Base-by-base conservation (phyloP, 768 basidiomycete species). In the Trametes coccinea region DNA sequence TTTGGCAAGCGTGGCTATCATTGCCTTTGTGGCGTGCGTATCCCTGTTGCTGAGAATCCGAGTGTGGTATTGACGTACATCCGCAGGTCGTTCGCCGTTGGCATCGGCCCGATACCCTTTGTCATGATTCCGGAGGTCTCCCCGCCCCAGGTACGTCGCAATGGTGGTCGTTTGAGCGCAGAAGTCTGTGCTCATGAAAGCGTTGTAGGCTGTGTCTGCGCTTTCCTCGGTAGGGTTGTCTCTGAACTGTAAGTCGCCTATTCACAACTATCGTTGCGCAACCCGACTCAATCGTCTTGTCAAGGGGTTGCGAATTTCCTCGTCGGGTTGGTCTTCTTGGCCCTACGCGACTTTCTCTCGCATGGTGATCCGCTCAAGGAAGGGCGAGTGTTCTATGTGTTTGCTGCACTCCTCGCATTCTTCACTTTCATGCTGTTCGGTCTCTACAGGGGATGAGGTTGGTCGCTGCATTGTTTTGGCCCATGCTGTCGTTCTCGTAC, bases 61-160 rank as follows among this genome's bases (percentile, higher is more conserved):
- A 45, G 17, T 27, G 33, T 41, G 43, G 10, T 33, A 29, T 52
- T 60, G 1, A 45, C 53, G 5, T 41, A 39, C 49, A 60, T 40
- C 51, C 49, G 9, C 60, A 92, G 91, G 74, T 90, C 92, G 0
- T 98, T 95, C 73, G 92, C 95, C 1, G 75, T 90, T 37, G 96
- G 95, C 2, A 80, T 98, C 16, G 96, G 96, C 0, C 95, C 96
- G 2, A 77, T 98, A 37, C 95, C 96, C 0, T 98, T 95, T 70
- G 86, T 98, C 41, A 87, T 98, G 73, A 87, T 96, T 34, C 87
- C 94, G 14, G 95, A 98, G 70, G 85, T 97, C 22, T 89, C 94
- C 2, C 93, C 93, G 1, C 73, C 82, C 52, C 82, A 89, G 67
- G 93, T 89, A 72, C 63, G 11, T 37, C 11, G 22, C 22, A 22